Evolutionary conservation across 331 rosid species (phyloP).

Genomic region (Prunus yedoensis): DNA sequence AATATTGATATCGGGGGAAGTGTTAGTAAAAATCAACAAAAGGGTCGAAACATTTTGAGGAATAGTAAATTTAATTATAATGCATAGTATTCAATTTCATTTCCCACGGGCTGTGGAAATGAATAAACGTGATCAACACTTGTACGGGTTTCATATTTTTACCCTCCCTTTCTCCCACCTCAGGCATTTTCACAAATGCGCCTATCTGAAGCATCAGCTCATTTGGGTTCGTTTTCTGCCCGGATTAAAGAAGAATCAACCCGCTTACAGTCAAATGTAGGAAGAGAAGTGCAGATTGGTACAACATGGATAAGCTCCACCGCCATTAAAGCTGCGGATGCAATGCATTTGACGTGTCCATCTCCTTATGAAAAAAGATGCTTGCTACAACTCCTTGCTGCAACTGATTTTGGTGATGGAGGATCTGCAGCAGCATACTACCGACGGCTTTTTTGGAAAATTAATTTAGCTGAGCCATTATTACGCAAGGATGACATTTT

Average conservation of each 20-base stretch:
- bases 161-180: conserved; percentile 1
- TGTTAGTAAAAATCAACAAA: not conserved
- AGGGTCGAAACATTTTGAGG: not conserved
- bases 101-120: conserved; percentile 1
- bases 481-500: conserved; percentile 62
- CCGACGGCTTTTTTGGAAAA: conserved; percentile 77
- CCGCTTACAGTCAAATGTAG: conserved; percentile 52
- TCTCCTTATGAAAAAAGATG: conserved; percentile 96
- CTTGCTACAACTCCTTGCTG: conserved; percentile 86
- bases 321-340: conserved; percentile 83
- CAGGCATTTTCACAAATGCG: conserved; percentile 99
- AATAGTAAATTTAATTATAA: not conserved
- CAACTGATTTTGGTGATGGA: conserved; percentile 93
- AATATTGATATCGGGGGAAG: not conserved
- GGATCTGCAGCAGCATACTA: conserved; percentile 69
- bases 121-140: not conserved
- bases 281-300: conserved; percentile 65
- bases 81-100: not conserved
- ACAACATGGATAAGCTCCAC: conserved; percentile 87
- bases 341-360: conserved; percentile 86
- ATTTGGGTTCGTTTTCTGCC: conserved; percentile 91
- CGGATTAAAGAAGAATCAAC: conserved; percentile 86
- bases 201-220: conserved; percentile 89
- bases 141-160: conserved; percentile 2
- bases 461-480: conserved; percentile 83